Percentiles rank a stretch among this genome's conserved stretches.
Conservation (phyloP, 176 grass and related monocot genomes). For the Oryza brachyantha region DNA sequence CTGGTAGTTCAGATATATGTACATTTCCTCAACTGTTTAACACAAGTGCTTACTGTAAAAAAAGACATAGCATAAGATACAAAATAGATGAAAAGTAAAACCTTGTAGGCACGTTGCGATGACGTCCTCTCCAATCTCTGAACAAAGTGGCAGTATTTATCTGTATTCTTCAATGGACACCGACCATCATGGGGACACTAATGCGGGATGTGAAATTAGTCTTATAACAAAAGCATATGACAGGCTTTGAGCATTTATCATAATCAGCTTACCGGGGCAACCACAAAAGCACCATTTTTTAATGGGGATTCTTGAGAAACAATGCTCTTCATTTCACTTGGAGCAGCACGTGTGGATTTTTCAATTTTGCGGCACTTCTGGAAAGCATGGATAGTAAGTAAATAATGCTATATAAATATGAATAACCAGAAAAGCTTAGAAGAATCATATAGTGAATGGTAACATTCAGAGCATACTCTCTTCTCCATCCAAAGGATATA, state of each 20-base stretch:
- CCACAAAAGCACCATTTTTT: constrained; percentile 83
- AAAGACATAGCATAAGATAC: not conserved
- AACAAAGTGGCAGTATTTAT: constrained; percentile 97
- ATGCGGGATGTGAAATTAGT: constrained; percentile 25
- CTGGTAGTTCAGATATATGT: constrained; percentile 6
- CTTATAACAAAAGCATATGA: not conserved
- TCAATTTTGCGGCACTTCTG: constrained; percentile 58
- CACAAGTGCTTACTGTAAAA: not conserved
- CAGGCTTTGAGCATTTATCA: not conserved
- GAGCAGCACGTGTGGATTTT: constrained; percentile 31
- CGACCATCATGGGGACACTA: constrained; percentile 92
- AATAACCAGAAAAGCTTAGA: constrained; percentile 6
- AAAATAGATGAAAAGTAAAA: constrained; percentile 21
- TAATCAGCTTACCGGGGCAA: constrained; percentile 83
- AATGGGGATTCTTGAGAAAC: constrained; percentile 32
- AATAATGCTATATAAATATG: constrained; percentile 19
- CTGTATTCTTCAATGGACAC: constrained; percentile 86
- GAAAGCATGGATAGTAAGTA: constrained; percentile 20
- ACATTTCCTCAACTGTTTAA: not conserved
- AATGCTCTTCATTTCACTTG: constrained; percentile 55
- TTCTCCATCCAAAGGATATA: constrained; percentile 99
- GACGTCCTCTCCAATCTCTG: constrained; percentile 94
- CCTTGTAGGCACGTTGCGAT: constrained; percentile 85
- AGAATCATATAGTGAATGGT: not conserved
- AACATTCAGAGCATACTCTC: constrained; percentile 58